Base-by-base conservation (phyloP, 495 filamentous ascomycete species). In the Pseudotulostoma volvatum region DNA sequence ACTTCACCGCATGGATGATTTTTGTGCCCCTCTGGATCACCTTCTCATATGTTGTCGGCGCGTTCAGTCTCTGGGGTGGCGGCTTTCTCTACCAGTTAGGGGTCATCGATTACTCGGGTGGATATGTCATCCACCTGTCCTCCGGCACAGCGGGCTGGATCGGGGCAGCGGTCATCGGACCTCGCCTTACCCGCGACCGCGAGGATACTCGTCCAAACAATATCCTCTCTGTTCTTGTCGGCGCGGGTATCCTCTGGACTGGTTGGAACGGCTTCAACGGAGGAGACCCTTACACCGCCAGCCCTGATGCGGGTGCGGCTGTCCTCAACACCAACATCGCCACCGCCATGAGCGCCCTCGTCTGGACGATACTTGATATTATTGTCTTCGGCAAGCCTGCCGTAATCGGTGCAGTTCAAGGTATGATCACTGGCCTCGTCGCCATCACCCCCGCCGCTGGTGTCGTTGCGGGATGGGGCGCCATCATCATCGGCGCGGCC, bases 181-280 rank as follows among this genome's bases (percentile, higher is more conserved):
- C 67, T 3, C 61, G 69, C n/a, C 47, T 69, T 3, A 50, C 60
- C 33, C 42, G 55, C 8, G 69, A 73, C 45, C 60, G 61, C 13
- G 66, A 70, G 19, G 61, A 64, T 39, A 63, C 63, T 42, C 55
- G 51, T 13, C 69, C 69, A 1, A 70, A 71, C 56, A 73, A 70
- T 45, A 56, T 70, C 33, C 42, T 66, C 9, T 54, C 64, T 18
- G 60, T 68, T 44, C 43, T 73, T 19, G 56, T 67, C 18, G 69
- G 69, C 23, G 67, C 67, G 2, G 68, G 68, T 19, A 67, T 73
- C 25, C 59, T 73, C n/a, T 73, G 69, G 69, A 56, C 68, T 20
- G 68, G 68, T 48, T 73, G 68, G 68, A 71, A 71, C 52, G 68
- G 68, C 19, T 73, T 73, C 60, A 72, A 73, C 39, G 68, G 68